These are phyloP conservation scores for Blumeria graminis DNA, from an alignment of 2,329 filamentous ascomycete species.

Conservation along the genomic window DNA sequence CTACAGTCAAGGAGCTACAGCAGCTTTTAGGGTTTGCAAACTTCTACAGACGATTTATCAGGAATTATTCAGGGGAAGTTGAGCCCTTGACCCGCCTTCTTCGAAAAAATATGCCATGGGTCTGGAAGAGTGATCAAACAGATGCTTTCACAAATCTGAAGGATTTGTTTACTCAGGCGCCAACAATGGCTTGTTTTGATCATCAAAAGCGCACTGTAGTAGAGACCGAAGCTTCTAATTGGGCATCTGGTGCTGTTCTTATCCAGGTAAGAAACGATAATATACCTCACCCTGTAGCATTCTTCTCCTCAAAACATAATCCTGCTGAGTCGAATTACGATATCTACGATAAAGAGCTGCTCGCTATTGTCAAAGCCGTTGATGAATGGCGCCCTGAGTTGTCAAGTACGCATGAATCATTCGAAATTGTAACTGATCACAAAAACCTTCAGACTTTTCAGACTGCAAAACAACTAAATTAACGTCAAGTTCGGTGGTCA, in stretches of 20 bases:
- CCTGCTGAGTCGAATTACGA: conserved; percentile 12
- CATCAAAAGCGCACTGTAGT: no score
- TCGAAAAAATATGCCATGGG: no score
- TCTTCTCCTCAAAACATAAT: neutral
- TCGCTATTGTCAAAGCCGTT: conserved; percentile 15
- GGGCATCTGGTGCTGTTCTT: neutral
- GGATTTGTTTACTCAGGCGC: no score
- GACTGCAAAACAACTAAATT: neutral
- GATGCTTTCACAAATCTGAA: no score
- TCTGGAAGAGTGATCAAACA: no score
- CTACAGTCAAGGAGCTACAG: neutral
- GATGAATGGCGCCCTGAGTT: conserved; percentile 10
- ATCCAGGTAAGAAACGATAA: neutral
- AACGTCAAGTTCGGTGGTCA: neutral
- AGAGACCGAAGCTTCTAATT: no score
- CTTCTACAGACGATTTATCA: neutral
- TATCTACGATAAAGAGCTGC: conserved; percentile 17
- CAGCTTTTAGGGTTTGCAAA: neutral
- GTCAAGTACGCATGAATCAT: conserved; percentile 1
- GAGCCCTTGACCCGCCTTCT: neutral
- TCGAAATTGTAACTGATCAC: conserved; percentile 10
- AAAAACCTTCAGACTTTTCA: conserved; percentile 8
- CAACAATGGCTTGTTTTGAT: no score
- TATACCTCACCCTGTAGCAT: neutral
- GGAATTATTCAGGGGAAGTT: no score